Conservation (phyloP, 176 grass and related monocot species). For the Juncus effusus region DNA sequence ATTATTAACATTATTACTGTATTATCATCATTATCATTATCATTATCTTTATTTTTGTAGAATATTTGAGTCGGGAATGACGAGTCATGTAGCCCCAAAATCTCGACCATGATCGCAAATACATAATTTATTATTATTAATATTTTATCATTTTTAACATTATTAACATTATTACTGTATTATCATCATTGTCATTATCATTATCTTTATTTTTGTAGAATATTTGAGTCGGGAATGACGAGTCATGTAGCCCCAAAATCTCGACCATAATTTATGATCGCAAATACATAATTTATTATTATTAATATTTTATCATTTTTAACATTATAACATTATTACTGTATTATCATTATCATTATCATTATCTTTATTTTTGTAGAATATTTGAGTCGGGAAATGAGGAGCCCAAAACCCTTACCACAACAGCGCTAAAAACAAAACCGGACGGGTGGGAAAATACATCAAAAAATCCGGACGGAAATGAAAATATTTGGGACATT, state of each 20-base stretch:
- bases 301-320: too few species aligned
- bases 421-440: slow-evolving; percentile 70
- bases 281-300: too few species aligned
- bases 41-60: slow-evolving; percentile 45
- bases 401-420: slow-evolving; percentile 48
- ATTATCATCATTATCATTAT: too few species aligned
- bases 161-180: too few species aligned
- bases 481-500: slow-evolving; percentile 89
- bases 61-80: slow-evolving; percentile 79
- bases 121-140: too few species aligned
- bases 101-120: slow-evolving; percentile 56
- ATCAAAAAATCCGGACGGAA: slow-evolving; percentile 63
- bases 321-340: too few species aligned
- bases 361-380: slow-evolving; percentile 31
- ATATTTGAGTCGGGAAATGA: slow-evolving; percentile 83
- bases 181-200: too few species aligned
- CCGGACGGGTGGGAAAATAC: slow-evolving; percentile 93
- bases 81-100: slow-evolving; percentile 39
- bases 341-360: too few species aligned
- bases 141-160: too few species aligned
- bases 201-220: slow-evolving; percentile 37
- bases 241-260: slow-evolving; percentile 27
- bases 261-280: slow-evolving; percentile 29
- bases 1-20: too few species aligned
- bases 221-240: slow-evolving; percentile 79